Conservation (phyloP, 495 filamentous ascomycete species). For the Daldinia childiae region DNA sequence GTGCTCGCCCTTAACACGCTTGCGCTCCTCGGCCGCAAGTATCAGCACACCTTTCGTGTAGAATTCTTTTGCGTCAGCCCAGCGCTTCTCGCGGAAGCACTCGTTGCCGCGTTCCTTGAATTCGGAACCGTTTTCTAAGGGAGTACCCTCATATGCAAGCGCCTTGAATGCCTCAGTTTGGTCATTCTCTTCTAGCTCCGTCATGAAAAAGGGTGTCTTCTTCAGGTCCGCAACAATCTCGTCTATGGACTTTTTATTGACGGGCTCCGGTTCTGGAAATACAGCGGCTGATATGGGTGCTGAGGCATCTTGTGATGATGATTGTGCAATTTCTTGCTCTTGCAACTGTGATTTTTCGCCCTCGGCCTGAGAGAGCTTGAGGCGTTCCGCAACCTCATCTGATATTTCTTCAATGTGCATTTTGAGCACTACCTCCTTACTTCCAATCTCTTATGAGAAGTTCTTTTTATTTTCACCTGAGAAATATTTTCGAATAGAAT, state of each 20-base stretch:
- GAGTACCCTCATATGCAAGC: constrained; percentile 89
- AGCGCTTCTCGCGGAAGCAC: constrained; percentile 74
- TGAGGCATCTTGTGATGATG: constrained; percentile 22
- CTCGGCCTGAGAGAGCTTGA: constrained; percentile 41
- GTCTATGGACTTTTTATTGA: constrained; percentile 68
- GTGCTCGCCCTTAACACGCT: constrained; percentile 37
- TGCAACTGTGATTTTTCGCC: constrained; percentile 10
- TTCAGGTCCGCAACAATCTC: constrained; percentile 80
- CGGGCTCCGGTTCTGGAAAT: constrained; percentile 64
- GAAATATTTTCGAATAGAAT: not conserved
- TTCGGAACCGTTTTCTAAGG: constrained; percentile 76
- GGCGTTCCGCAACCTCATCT: constrained; percentile 48
- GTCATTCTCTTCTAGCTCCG: constrained; percentile 82
- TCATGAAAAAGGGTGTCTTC: constrained; percentile 94
- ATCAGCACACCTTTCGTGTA: constrained; percentile 84
- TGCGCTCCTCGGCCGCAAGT: constrained; percentile 65
- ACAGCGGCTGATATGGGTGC: constrained; percentile 29
- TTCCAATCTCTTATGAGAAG: not conserved
- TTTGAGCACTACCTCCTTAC: not conserved
- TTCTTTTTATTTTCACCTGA: not conserved
- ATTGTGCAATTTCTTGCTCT: constrained; percentile 36
- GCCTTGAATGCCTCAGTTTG: constrained; percentile 88
- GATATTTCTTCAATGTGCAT: constrained; percentile 48
- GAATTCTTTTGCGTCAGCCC: constrained; percentile 87
- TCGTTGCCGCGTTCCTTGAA: constrained; percentile 95